Base-by-base conservation (phyloP, 192 early-diverging fungal species). In the Gigaspora rosea region DNA sequence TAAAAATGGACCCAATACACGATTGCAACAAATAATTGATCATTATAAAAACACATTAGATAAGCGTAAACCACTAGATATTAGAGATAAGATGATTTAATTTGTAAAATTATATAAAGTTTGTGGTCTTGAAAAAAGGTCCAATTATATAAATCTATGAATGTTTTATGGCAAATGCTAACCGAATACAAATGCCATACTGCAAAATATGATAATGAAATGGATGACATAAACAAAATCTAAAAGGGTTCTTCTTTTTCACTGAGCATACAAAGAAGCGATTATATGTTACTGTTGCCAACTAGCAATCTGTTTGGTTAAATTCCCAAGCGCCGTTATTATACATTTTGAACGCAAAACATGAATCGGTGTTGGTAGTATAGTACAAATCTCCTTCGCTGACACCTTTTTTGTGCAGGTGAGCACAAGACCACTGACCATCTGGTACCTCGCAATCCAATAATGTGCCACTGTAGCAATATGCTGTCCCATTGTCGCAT, bases 251-350 rank as follows among this genome's bases (percentile, higher is more conserved):
- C 27, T 27, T 20, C 51, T 32, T 63, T n/a, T 63, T 62, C 61
- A 62, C 61, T 62, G 61, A 62, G 61, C 61, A n/a, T 63, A 63
- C 61, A 63, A 63, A 63, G 61, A 63, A 35, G 9, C n/a, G 9
- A 63, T n/a, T 18, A 63, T 63, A n/a, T 63, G 61, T 63, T 63
- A 63, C 61, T 12, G 61, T 63, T 63, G 61, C n/a, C 61, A 62
- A 63, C 61, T 63, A 63, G 61, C 61, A 63, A 8, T 20, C 61
- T 63, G n/a, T n/a, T 63, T 63, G 61, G n/a, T 63, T 63, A 63
- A 63, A 63, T 20, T 4, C 8, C 61, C 61, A 63, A 63, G 4
- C 20, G 61, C 61, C 61, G 61, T 63, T 35, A 8, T 63, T 5
- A 63, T 63, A 63, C 11, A 11, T n/a, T 63, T 20, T 63, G 61